Percentiles rank a stretch among this genome's conserved stretches.
Evolutionary conservation across 306 rosid species (phyloP).

Genomic region (Biancaea sappan): DNA sequence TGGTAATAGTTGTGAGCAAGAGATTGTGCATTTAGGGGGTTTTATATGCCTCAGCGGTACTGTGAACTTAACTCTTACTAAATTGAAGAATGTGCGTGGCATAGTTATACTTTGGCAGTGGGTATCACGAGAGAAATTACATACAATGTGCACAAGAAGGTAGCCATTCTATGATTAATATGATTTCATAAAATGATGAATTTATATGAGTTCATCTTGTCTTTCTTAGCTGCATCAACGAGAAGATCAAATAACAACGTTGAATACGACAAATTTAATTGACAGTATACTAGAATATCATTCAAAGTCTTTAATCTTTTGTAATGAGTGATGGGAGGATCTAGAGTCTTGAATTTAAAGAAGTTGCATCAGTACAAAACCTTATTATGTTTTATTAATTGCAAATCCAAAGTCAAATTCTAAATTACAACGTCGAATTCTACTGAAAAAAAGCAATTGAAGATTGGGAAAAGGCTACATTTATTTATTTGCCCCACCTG

Average conservation of each 20-base stretch:
- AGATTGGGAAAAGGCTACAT: background rate
- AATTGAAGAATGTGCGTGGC: background rate
- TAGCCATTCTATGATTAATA: constrained; percentile 8
- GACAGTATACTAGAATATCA: constrained; percentile 4
- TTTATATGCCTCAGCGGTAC: background rate
- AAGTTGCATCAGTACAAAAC: background rate
- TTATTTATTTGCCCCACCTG: background rate
- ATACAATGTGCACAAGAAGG: constrained; percentile 4
- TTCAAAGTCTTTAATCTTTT: constrained; percentile 5
- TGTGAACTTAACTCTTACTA: background rate
- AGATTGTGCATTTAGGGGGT: constrained; percentile 9
- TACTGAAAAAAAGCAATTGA: background rate
- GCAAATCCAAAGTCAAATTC: background rate
- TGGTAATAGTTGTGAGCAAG: constrained; percentile 11
- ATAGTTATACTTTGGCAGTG: background rate
- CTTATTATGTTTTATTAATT: constrained; percentile 1
- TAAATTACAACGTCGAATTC: constrained; percentile 9
- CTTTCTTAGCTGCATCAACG: background rate
- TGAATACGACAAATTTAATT: background rate
- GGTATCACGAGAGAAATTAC: background rate
- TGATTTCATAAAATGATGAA: background rate
- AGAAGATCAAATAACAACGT: background rate
- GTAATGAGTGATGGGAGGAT: background rate
- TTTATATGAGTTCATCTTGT: background rate
- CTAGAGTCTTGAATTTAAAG: constrained; percentile 8